Percentiles rank a stretch among this genome's conserved stretches.
Conservation (phyloP, 192 early-diverging fungal genomes). For the Coemansia reversa region DNA sequence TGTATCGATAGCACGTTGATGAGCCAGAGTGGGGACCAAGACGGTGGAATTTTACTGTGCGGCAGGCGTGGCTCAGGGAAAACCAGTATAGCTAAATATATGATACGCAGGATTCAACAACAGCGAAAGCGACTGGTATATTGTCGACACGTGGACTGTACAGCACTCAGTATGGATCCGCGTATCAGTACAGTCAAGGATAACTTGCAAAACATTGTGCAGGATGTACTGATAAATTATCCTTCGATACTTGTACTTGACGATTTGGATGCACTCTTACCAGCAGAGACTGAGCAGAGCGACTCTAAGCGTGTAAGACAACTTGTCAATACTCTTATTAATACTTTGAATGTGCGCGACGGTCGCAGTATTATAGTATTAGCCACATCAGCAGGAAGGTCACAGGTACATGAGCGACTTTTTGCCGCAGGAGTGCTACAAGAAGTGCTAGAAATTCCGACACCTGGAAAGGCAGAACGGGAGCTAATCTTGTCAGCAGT, state of each 20-base stretch:
- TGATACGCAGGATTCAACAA: constrained; percentile 18
- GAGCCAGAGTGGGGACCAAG: constrained; percentile 1
- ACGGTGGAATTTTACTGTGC: constrained; percentile 64
- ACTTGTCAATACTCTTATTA: constrained; percentile 22
- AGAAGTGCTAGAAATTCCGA: constrained; percentile 30
- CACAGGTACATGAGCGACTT: constrained; percentile 32
- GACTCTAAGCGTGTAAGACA: constrained; percentile 19
- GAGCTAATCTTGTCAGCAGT: constrained; percentile 71
- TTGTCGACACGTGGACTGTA: constrained; percentile 30
- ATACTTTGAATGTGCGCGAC: background rate
- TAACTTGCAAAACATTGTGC: constrained; percentile 11
- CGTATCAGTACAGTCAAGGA: constrained; percentile 13
- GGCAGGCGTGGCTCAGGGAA: constrained; percentile 79
- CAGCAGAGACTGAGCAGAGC: constrained; percentile 38
- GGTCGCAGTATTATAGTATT: constrained; percentile 25
- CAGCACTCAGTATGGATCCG: constrained; percentile 24
- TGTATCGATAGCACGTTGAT: constrained; percentile 28
- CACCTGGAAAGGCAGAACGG: constrained; percentile 33
- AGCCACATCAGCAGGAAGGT: constrained; percentile 34
- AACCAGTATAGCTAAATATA: constrained; percentile 59
- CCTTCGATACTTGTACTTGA: constrained; percentile 50
- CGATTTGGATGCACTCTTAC: constrained; percentile 45
- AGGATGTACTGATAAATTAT: constrained; percentile 12
- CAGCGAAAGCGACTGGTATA: constrained; percentile 28
- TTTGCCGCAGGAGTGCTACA: constrained; percentile 21